phyloP scores from a whole-genome alignment of 805 yeast genomes.

The Wickerhamiella bombiphila region DNA sequence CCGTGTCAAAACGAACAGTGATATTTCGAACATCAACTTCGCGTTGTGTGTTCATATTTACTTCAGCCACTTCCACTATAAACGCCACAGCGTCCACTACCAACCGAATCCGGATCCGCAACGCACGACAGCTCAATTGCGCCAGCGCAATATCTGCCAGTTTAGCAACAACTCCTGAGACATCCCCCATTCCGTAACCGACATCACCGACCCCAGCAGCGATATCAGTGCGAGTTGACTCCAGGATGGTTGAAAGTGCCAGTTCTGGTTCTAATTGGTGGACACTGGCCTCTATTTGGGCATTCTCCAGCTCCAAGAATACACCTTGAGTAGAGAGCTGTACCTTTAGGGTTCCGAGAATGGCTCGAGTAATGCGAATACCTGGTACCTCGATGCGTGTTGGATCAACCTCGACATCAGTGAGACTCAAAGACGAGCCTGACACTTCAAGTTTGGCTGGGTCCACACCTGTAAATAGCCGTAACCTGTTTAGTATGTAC shows the following conservation, averaged over 20 bases:
- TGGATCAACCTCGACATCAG: slow-evolving; percentile 57
- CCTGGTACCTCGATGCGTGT: slow-evolving; percentile 54
- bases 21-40: background rate
- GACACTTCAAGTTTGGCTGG: slow-evolving; percentile 71
- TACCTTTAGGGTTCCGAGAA: slow-evolving; percentile 38
- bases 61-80: background rate
- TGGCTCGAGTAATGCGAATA: slow-evolving; percentile 45
- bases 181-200: slow-evolving; percentile 22
- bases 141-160: slow-evolving; percentile 28
- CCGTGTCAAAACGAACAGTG: background rate
- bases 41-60: background rate
- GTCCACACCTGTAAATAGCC: slow-evolving; percentile 70
- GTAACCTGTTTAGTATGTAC: slow-evolving; percentile 66
- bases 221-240: slow-evolving; percentile 11
- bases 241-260: slow-evolving; percentile 15
- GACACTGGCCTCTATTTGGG: slow-evolving; percentile 30
- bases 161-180: slow-evolving; percentile 16
- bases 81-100: background rate
- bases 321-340: slow-evolving; percentile 58
- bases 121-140: slow-evolving; percentile 20
- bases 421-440: slow-evolving; percentile 26
- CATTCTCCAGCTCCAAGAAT: slow-evolving; percentile 39
- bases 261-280: slow-evolving; percentile 12
- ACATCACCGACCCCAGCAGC: slow-evolving; percentile 12
- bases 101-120: slow-evolving; percentile 6